Evolutionary conservation across 1,139 yeast species (phyloP), one percentile per base, ranked within the genome.

Genomic region (Wickerhamomyces sp.): DNA sequence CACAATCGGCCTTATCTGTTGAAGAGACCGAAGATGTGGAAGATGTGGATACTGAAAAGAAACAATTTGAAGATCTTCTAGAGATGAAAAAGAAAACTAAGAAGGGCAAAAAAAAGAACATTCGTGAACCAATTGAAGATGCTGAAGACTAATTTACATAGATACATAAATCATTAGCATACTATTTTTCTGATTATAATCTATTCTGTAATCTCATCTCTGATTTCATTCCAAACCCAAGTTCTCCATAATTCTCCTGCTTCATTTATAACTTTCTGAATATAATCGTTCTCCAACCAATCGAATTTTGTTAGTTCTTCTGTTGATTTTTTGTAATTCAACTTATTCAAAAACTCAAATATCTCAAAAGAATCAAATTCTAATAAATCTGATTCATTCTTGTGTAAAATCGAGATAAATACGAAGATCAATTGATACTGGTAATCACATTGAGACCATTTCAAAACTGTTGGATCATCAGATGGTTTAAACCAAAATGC

Each of bases 301-400:
- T 41, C 56, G 60, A 17, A 56, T n/a, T 18, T 27, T 29, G 28
- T 28, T 14, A 36, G 12, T 8, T 34, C 25, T 5, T 32, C 35
- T 6, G 35, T 16, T 15, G 10, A 17, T 20, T 24, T 32, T 17
- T 36, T 32, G 16, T 40, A 39, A 18, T 39, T 52, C 16, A 74
- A 56, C 42, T 84, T 73, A 40, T 80, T 77, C 46, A 90, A 68
- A 50, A 78, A 80, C 56, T 89, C 95, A 36, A 90, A 71, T 30
- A 88, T 86, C 63, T 90, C 97, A 49, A 87, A 81, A 58, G 86
- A 95, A 56, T 90, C 97, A 47, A 88, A 76, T 56, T 90, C 97
- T 47, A 87, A 72, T 43, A 90, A 70, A 30, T 83, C 78, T 51
- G 78, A 78, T 54, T 85, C 90, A 59, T 85, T 83, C 36, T 92